Base-by-base conservation (phyloP, 2,329 filamentous ascomycete genomes). In the Penicillium janthinellum region DNA sequence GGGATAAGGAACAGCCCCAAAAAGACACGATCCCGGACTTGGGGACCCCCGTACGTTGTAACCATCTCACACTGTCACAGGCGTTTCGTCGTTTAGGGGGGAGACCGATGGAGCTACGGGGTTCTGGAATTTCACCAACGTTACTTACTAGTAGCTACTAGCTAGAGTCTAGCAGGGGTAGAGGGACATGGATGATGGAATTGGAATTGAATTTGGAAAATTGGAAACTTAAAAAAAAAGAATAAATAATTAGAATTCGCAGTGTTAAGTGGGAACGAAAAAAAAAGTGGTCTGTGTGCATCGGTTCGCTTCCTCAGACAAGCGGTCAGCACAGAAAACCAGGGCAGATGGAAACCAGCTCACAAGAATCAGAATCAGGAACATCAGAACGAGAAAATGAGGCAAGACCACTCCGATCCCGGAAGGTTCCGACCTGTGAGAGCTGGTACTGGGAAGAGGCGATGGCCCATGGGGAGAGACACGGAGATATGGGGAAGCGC, bases 301-400 rank as follows among this genome's bases (percentile, higher is more conserved):
- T 38, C 20, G 49, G 49, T 39, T 56, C 54, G 54, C 54, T 49
- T 49, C 28, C 47, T 35, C 28, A 51, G 54, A 57, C 20, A 50
- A 57, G 54, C 54, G 54, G 54, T 57, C 54, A 57, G 47, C 47
- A 31, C 8, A 31, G 31, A 31, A 31, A 31, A 31, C 44, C 47
- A 45, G 12, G 38, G 17, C 5, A 49, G 31, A 31, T 8, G 31
- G 8, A 38, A 50, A 35, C 11, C 38, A 55, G 20, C 41, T 47
- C 41, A 45, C 28, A n/a, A 39, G 12, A 11, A 15, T 37, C 12
- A n/a, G 4, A 17, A 31, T 10, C 31, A 31, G 31, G 31, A 31
- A 10, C 31, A 31, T 8, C 31, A 31, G 8, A 31, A 31, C 31
- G 31, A 31, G 31, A 31, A 25, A 8, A n/a, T 1, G 47, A 35